Conservation (phyloP, 73 alveolate genomes). For the Breviolum minutum region DNA sequence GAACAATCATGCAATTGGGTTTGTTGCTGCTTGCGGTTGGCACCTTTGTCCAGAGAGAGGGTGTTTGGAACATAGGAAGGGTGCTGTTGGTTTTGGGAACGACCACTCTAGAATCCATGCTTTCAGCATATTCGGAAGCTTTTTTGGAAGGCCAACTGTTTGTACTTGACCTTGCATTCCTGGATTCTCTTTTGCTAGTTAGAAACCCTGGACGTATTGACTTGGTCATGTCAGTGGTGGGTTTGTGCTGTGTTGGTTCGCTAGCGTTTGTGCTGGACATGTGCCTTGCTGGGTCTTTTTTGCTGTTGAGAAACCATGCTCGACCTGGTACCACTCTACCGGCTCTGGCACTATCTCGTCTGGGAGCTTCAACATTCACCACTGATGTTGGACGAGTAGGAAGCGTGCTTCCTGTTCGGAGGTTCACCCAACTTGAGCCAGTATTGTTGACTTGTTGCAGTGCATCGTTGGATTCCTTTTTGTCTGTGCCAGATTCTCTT, state of each 20-base stretch:
- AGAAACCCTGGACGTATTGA: not conserved
- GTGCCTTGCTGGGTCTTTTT: not conserved
- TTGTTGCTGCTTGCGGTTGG: not conserved
- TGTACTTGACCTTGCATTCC: not conserved
- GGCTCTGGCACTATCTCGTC: not conserved
- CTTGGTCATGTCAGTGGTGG: not conserved
- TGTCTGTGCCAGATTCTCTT: not conserved
- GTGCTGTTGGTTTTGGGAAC: not conserved
- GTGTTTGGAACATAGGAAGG: not conserved
- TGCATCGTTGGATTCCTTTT: not conserved
- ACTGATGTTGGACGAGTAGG: not conserved
- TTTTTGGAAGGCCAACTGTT: not conserved
- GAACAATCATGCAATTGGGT: not conserved
- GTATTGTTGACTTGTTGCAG: not conserved
- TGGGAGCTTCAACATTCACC: not conserved
- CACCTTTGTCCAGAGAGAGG: not conserved
- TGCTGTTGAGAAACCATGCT: not conserved
- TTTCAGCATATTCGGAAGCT: not conserved
- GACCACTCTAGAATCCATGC: not conserved
- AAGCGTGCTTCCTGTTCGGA: constrained; percentile 1
- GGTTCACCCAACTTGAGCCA: not conserved
- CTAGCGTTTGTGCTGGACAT: not conserved
- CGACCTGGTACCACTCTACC: not conserved
- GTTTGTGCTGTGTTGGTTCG: not conserved
- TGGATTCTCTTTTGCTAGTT: not conserved